Base-by-base conservation (phyloP, 2,329 filamentous ascomycete genomes). In the Claviceps monticola region DNA sequence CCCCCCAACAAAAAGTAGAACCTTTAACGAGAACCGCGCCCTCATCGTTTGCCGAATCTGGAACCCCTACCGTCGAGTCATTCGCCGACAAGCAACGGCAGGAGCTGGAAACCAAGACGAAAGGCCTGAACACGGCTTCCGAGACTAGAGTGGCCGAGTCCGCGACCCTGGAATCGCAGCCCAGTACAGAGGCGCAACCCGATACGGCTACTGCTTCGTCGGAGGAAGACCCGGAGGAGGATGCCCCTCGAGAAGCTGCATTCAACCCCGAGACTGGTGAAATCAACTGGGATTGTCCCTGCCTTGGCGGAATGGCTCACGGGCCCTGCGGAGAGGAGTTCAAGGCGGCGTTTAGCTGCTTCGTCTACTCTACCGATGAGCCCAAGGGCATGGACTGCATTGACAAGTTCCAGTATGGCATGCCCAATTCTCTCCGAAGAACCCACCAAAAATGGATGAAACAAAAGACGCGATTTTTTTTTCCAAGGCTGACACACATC, bases 261-360 rank as follows among this genome's bases (percentile, higher is more conserved):
- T 98, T 97, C 74, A 95, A 98, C 69, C 89, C 90, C 2, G 93
- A 97, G 73, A 98, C 93, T 9, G 93, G 93, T 60, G 93, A 98
- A 77, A 98, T 98, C 71, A 98, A 98, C 76, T 98, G 93, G 93
- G 93, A 97, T 67, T 98, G 93, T 69, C 93, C 93, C 16, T 98
- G 93, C 67, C 74, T 98, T 37, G 93, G 93, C 48, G 93, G 93
- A 50, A 98, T 98, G 93, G 93, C 93, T 7, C 73, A 95, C 64
- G 93, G 93, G 0, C 93, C 93, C 51, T 98, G 93, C 66, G 93
- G 93, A 47, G 88, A 94, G 66, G 83, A 97, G 63, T 98, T 98
- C 78, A 89, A 84, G 74, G 83, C 83, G 23, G 93, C 93, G 0
- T 98, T 98, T 63, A 95, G 89, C 78, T 98, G 93, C 73, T 98